Evolutionary conservation across 2,329 filamentous ascomycete species (phyloP).

Genomic region (Colletotrichum filicis): DNA sequence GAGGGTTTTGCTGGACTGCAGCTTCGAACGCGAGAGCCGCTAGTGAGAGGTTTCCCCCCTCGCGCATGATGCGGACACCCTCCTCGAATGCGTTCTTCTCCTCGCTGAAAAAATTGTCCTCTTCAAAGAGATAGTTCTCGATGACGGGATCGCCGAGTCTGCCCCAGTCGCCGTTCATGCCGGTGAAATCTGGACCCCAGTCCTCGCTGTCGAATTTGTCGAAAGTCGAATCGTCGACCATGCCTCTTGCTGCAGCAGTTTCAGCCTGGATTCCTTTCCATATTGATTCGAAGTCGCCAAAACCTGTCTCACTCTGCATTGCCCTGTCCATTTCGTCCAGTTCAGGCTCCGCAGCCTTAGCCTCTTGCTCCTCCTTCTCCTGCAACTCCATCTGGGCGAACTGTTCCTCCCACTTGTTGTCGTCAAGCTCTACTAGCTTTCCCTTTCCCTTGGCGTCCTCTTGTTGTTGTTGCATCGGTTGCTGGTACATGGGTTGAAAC

Average conservation of each 20-base stretch:
- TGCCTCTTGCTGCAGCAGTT: constrained; percentile 74
- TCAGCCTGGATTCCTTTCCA: constrained; percentile 86
- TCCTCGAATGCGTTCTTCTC: constrained; percentile 90
- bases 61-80: constrained; percentile 90
- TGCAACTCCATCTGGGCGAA: constrained; percentile 88
- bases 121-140: constrained; percentile 94
- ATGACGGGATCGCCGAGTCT: constrained; percentile 76
- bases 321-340: constrained; percentile 84
- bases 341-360: constrained; percentile 78
- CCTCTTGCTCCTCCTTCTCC: constrained; percentile 64
- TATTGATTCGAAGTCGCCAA: constrained; percentile 90
- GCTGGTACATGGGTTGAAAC: constrained; percentile 61
- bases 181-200: constrained; percentile 77
- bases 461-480: constrained; percentile 57
- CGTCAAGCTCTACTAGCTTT: constrained; percentile 93
- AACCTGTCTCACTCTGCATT: constrained; percentile 76
- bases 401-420: constrained; percentile 95
- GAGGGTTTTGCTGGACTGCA: constrained; percentile 87
- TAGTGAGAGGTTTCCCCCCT: constrained; percentile 92
- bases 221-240: constrained; percentile 73
- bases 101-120: constrained; percentile 89
- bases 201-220: constrained; percentile 81
- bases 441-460: constrained; percentile 81
- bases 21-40: constrained; percentile 96
- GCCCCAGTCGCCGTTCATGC: constrained; percentile 71